phyloP scores from a whole-genome alignment of 2,329 filamentous ascomycete species.

The Epichloe aotearoae region DNA sequence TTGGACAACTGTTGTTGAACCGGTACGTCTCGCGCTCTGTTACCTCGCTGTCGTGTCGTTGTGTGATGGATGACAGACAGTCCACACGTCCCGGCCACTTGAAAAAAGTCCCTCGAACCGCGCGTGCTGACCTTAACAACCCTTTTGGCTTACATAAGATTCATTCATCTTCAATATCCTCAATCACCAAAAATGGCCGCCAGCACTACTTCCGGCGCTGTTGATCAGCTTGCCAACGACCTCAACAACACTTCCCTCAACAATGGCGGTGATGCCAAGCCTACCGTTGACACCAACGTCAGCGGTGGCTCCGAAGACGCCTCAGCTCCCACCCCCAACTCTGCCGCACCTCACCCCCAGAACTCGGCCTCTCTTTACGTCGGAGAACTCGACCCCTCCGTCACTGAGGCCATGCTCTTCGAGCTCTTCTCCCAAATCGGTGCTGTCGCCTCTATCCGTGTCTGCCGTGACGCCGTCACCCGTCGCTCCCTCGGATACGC shows the following conservation, averaged over 20 bases:
- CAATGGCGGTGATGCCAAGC: conserved; percentile 50
- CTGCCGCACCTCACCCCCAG: conserved; percentile 65
- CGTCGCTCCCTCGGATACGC: conserved; percentile 97
- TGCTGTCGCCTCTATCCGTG: conserved; percentile 96
- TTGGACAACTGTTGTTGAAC: conserved; percentile 2
- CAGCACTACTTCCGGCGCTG: conserved; percentile 44
- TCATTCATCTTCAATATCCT: conserved; percentile 5
- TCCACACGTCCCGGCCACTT: neutral
- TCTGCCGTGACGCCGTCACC: conserved; percentile 97
- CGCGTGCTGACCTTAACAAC: conserved; percentile 1
- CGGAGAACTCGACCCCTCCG: conserved; percentile 91
- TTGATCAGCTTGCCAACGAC: conserved; percentile 72
- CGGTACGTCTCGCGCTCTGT: conserved; percentile 1
- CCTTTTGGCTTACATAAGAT: neutral
- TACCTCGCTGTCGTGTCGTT: conserved; percentile 1
- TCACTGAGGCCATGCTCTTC: conserved; percentile 99
- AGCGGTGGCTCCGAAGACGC: conserved; percentile 38
- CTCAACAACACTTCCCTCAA: conserved; percentile 60
- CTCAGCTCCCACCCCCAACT: conserved; percentile 57
- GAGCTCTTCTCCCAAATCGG: conserved; percentile 99
- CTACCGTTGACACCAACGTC: conserved; percentile 65
- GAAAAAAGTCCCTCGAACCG: neutral
- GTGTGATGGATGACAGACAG: conserved; percentile 3
- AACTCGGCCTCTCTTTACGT: conserved; percentile 98
- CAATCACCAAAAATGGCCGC: conserved; percentile 42